These are phyloP conservation scores for Phyllosticta citribraziliensis DNA, from an alignment of 2,329 filamentous ascomycete genomes.

Conservation along the genomic window DNA sequence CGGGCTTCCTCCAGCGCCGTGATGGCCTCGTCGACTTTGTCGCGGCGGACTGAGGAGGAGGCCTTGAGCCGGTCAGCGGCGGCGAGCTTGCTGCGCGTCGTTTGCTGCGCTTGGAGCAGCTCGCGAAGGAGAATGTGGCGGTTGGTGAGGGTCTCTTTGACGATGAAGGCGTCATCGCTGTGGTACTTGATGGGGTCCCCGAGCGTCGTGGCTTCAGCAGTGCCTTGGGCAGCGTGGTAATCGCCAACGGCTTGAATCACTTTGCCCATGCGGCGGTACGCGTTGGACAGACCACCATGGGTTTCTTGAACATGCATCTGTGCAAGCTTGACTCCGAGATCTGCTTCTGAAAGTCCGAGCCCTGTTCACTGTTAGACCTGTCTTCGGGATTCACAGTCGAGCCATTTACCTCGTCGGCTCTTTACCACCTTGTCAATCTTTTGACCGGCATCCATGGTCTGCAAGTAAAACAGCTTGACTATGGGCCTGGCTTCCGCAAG, in stretches of 20 bases:
- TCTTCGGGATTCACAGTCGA: constrained; percentile 20
- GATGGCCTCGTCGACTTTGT: constrained; percentile 98
- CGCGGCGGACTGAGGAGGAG: constrained; percentile 74
- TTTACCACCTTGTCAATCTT: constrained; percentile 95
- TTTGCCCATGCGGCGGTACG: constrained; percentile 91
- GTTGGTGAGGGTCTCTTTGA: constrained; percentile 96
- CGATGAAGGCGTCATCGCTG: constrained; percentile 90
- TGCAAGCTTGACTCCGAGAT: constrained; percentile 83
- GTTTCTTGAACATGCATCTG: constrained; percentile 83
- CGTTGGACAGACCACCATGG: constrained; percentile 76
- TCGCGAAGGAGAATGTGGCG: constrained; percentile 93
- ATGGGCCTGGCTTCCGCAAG: constrained; percentile 78
- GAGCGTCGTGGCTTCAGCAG: constrained; percentile 88
- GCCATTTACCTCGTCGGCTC: constrained; percentile 63
- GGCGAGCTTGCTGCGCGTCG: constrained; percentile 68
- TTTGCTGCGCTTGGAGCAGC: constrained; percentile 81
- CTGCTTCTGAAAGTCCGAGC: constrained; percentile 81
- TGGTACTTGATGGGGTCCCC: constrained; percentile 92
- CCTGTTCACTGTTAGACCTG: constrained; percentile 42
- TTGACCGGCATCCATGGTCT: constrained; percentile 92
- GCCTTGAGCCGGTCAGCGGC: constrained; percentile 84
- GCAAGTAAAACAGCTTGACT: constrained; percentile 92
- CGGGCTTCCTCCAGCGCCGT: constrained; percentile 78
- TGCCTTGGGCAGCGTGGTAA: constrained; percentile 92
- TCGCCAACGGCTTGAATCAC: constrained; percentile 89